Base-by-base conservation (phyloP, 1,284 basidiomycete genomes). In the Schizophyllum amplum region DNA sequence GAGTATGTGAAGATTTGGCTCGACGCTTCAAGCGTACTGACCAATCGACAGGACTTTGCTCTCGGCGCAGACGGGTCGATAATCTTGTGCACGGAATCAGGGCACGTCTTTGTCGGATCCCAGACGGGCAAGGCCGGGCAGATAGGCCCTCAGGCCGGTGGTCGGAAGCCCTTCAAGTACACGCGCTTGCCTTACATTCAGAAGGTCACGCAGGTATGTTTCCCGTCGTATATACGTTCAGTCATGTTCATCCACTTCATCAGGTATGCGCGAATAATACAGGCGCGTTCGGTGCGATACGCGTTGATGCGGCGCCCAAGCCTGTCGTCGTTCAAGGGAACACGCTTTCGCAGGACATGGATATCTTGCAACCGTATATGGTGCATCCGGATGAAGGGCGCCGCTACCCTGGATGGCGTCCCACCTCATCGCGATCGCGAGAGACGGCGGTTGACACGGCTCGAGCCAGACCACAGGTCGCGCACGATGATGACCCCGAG, bases 81-180 rank as follows among this genome's bases (percentile, higher is more conserved):
- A 64, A 88, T 98, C 65, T 80, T 98, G 48, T 97, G 93, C 71
- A 98, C 96, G 0, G 86, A 90, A 63, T 94, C 94, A 1, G 96
- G 96, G 0, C 94, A 98, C 64, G 94, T 98, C 25, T 98, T 92
- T 65, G 81, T 95, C 22, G 85, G 92, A 24, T 80, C 85, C 20
- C 81, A 91, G 15, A 80, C 74, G 58, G 63, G 73, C 25, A 80
- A 80, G 66, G 66, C 69, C 13, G 68, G 67, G 24, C 68, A 70
- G 42, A 59, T 67, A 46, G 60, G 65, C 42, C 33, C 33, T 42
- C 33, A 42, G 17, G 54, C 54, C 59, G 58, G 72, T 61, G 60
- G 66, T 9, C 73, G 72, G 2, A 91, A 90, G 64, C 71, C 84
- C 1, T 85, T 86, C 72, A 92, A 91, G 72, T 98, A 96, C 68